Percentiles rank a stretch among this genome's conserved stretches.
Evolutionary conservation across 352 stramenopile species (phyloP).

Genomic region (Peronospora farinosa): DNA sequence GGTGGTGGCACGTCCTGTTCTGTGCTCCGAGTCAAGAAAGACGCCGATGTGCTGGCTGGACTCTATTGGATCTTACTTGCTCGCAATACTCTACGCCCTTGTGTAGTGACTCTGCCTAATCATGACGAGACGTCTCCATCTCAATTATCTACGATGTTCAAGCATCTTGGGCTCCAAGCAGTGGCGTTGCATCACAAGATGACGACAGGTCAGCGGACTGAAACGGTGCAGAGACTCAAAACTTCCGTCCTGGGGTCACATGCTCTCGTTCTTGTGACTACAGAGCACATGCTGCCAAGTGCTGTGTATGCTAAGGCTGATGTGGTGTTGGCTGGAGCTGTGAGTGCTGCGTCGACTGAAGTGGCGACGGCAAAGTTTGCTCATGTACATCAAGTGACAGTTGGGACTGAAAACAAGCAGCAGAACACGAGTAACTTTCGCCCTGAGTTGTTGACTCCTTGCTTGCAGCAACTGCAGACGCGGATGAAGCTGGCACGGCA

Average conservation of each 20-base stretch:
- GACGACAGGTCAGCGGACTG: slow-evolving; percentile 42
- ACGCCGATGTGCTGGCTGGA: slow-evolving; percentile 36
- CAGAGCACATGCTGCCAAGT: slow-evolving; percentile 46
- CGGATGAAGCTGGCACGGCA: slow-evolving; percentile 52
- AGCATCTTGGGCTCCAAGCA: slow-evolving; percentile 53
- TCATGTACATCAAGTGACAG: slow-evolving; percentile 22
- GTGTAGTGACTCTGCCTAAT: slow-evolving; percentile 49
- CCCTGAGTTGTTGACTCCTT: slow-evolving; percentile 23
- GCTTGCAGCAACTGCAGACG: slow-evolving; percentile 41
- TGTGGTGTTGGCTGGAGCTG: slow-evolving; percentile 31
- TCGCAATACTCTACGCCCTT: slow-evolving; percentile 31
- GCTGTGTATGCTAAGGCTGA: slow-evolving; percentile 27
- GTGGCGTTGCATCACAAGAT: slow-evolving; percentile 71
- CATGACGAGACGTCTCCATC: slow-evolving; percentile 18
- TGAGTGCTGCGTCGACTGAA: slow-evolving; percentile 7
- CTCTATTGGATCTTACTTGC: slow-evolving; percentile 59
- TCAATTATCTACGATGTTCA: slow-evolving; percentile 39
- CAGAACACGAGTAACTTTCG: slow-evolving; percentile 17
- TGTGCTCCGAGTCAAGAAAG: slow-evolving; percentile 30
- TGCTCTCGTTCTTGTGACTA: slow-evolving; percentile 51
- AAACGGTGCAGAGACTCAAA: slow-evolving; percentile 45
- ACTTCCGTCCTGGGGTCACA: slow-evolving; percentile 7
- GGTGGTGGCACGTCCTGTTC: slow-evolving; percentile 9
- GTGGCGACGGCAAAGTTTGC: slow-evolving; percentile 37
- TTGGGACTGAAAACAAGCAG: slow-evolving; percentile 2